Conservation (phyloP, 345 rosid genomes). For the Melaleuca alternifolia region DNA sequence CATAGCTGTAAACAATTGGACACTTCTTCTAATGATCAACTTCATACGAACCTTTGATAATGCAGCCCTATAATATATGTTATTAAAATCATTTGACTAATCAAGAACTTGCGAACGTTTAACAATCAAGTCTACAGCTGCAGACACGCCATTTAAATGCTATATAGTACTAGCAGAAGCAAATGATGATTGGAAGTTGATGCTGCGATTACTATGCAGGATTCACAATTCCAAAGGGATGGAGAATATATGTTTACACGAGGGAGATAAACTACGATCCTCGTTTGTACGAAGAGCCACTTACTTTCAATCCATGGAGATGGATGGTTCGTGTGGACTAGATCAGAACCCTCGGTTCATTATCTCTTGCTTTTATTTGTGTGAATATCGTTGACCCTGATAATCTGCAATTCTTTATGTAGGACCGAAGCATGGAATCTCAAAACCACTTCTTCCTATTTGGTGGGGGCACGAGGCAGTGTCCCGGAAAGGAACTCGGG, state of each 20-base stretch:
- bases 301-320: conserved; percentile 76
- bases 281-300: conserved; percentile 46
- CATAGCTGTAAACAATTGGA: background rate
- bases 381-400: background rate
- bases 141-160: background rate
- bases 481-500: conserved; percentile 93
- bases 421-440: conserved; percentile 64
- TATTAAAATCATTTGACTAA: background rate
- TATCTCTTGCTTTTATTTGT: background rate
- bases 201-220: conserved; percentile 6
- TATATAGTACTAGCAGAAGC: background rate
- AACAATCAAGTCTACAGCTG: background rate
- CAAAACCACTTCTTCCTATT: conserved; percentile 54
- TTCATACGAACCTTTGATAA: background rate
- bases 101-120: background rate
- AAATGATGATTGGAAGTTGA: background rate
- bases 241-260: conserved; percentile 57
- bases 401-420: background rate
- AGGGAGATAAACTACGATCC: conserved; percentile 75
- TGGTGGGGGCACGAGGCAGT: conserved; percentile 79
- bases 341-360: background rate
- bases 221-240: conserved; percentile 36
- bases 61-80: background rate
- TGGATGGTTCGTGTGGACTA: conserved; percentile 35
- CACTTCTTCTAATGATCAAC: background rate